Percentiles rank a stretch among this genome's conserved stretches.
phyloP scores from a whole-genome alignment of 1,284 basidiomycete genomes.

The Ganoderma meredithae region DNA sequence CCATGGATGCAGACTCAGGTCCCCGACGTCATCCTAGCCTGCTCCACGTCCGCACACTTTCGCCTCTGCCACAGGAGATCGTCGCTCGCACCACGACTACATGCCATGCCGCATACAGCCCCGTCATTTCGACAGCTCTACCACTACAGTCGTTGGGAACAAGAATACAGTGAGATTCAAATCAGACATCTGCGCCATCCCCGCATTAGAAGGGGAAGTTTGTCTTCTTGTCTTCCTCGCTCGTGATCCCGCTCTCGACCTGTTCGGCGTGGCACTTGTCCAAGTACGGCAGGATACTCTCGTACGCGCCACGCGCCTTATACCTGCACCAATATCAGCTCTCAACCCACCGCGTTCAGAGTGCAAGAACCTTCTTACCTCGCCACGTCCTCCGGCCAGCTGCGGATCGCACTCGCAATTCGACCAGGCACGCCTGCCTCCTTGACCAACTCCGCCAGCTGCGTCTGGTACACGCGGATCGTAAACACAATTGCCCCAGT shows the following conservation, averaged over 20 bases:
- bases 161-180: not conserved
- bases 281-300: conserved; percentile 55
- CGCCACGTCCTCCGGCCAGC: conserved; percentile 74
- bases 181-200: not conserved
- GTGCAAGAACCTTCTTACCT: conserved; percentile 36
- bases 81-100: not conserved
- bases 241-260: conserved; percentile 34
- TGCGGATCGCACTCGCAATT: conserved; percentile 70
- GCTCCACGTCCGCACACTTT: not conserved
- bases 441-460: conserved; percentile 60
- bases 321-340: conserved; percentile 45
- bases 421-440: conserved; percentile 74
- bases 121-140: not conserved
- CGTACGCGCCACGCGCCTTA: conserved; percentile 63
- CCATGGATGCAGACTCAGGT: not conserved
- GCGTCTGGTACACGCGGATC: conserved; percentile 77
- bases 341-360: not conserved
- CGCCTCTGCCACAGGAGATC: conserved; percentile 1
- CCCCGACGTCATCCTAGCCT: not conserved
- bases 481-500: conserved; percentile 81
- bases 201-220: conserved; percentile 32
- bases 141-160: not conserved
- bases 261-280: conserved; percentile 54
- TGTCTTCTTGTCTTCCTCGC: conserved; percentile 23
- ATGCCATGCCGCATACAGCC: not conserved